A percentile compares a stretch with the other conserved stretches of the same genome.
Conservation (phyloP, 257 asterid species). For the Fraxinus pennsylvanica region DNA sequence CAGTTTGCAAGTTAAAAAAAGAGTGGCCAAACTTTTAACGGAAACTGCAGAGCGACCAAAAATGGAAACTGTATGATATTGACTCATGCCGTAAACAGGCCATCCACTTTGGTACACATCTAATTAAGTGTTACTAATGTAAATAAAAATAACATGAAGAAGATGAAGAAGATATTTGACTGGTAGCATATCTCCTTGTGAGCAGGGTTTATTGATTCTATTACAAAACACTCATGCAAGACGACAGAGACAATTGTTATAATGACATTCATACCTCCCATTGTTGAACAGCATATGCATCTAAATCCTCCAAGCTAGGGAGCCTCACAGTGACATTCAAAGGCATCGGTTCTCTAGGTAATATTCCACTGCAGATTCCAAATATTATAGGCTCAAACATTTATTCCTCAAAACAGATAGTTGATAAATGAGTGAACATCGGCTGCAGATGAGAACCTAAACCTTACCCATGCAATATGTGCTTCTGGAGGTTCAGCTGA, state of each 20-base stretch:
- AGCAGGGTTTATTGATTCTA: neutral
- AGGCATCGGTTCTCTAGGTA: constrained; percentile 97
- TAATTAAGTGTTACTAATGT: constrained; percentile 3
- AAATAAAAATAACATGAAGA: constrained; percentile 2
- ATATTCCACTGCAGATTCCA: constrained; percentile 70
- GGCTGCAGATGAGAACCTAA: constrained; percentile 17
- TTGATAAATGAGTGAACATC: constrained; percentile 12
- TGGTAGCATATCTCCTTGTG: constrained; percentile 14
- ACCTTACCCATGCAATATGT: constrained; percentile 77
- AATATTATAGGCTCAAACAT: constrained; percentile 23
- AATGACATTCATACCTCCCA: constrained; percentile 80
- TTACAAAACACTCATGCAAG: constrained; percentile 22
- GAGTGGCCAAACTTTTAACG: constrained; percentile 37
- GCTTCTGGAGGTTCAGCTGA: constrained; percentile 84
- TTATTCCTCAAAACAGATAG: constrained; percentile 5
- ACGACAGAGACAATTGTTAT: constrained; percentile 22
- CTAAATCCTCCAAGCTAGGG: constrained; percentile 84
- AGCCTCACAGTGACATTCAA: constrained; percentile 77
- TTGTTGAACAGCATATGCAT: constrained; percentile 79
- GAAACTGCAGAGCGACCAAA: constrained; percentile 37
- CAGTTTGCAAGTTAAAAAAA: constrained; percentile 46
- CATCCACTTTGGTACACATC: constrained; percentile 14
- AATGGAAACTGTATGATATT: constrained; percentile 21
- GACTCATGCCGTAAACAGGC: constrained; percentile 23
- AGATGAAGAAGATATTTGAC: neutral